Percentiles rank a stretch among this genome's conserved stretches.
Evolutionary conservation across 306 rosid species (phyloP).

Genomic region (Dryas alaskensis): DNA sequence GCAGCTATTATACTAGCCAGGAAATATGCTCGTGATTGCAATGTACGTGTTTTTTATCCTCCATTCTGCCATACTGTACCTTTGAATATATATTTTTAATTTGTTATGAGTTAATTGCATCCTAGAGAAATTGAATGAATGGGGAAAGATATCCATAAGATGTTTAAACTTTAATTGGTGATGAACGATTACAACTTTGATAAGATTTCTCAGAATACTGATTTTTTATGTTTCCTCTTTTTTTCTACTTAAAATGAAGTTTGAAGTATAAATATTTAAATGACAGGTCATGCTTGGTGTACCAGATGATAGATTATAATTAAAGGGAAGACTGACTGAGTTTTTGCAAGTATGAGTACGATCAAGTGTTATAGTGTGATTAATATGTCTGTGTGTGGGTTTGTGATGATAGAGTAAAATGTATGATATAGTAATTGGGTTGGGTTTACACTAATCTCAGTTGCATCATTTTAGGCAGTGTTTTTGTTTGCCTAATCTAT

Average conservation of each 20-base stretch:
- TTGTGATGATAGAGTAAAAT: slow-evolving; percentile 23
- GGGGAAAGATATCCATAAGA: not conserved
- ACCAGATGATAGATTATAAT: slow-evolving; percentile 89
- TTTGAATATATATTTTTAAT: not conserved
- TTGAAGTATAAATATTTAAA: slow-evolving; percentile 4
- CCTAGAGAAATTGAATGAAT: not conserved
- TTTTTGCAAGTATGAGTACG: slow-evolving; percentile 42
- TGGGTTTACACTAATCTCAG: slow-evolving; percentile 55
- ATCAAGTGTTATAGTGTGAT: slow-evolving; percentile 38
- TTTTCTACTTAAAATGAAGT: not conserved
- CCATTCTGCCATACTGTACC: not conserved
- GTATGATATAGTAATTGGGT: slow-evolving; percentile 47
- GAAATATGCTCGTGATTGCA: slow-evolving; percentile 87
- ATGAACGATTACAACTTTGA: too few species aligned
- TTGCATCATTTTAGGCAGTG: slow-evolving; percentile 87
- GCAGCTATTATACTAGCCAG: slow-evolving; percentile 76
- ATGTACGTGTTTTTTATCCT: slow-evolving; percentile 41
- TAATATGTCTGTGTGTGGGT: slow-evolving; percentile 48
- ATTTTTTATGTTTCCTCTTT: not conserved
- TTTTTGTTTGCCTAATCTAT: slow-evolving; percentile 78
- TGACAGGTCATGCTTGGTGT: slow-evolving; percentile 90
- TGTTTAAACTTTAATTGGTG: too few species aligned
- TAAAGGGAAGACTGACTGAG: slow-evolving; percentile 44
- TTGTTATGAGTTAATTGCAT: too few species aligned
- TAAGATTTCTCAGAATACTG: not conserved